These are phyloP conservation scores for Betula pendula DNA, from an alignment of 306 rosid species.

Conservation along the genomic window DNA sequence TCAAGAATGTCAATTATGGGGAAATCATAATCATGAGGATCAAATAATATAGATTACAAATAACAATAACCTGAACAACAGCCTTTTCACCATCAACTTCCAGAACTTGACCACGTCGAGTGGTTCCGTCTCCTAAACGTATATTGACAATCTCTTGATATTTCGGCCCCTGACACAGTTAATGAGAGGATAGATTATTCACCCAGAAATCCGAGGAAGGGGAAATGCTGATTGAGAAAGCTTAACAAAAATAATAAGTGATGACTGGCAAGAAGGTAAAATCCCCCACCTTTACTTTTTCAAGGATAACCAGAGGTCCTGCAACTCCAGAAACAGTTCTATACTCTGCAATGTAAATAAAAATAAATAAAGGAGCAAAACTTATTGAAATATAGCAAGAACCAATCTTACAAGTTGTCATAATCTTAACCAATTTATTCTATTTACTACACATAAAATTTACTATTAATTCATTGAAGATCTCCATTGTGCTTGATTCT, in stretches of 20 bases:
- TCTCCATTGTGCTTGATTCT: not conserved
- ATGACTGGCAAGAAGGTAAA: slow-evolving; percentile 6
- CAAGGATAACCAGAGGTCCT: slow-evolving; percentile 98
- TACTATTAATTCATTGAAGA: not conserved
- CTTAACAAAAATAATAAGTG: slow-evolving; percentile 6
- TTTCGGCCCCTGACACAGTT: slow-evolving; percentile 83
- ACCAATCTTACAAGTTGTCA: slow-evolving; percentile 10
- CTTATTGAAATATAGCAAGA: slow-evolving; percentile 12
- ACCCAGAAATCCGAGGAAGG: not conserved
- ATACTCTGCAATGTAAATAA: slow-evolving; percentile 65
- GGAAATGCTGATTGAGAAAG: slow-evolving; percentile 13
- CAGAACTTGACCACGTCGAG: slow-evolving; percentile 93
- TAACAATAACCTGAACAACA: slow-evolving; percentile 81
- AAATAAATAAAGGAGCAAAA: slow-evolving; percentile 22
- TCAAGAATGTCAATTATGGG: not conserved
- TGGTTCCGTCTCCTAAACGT: slow-evolving; percentile 93
- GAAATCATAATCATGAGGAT: not conserved
- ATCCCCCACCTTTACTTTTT: slow-evolving; percentile 84
- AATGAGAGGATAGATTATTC: slow-evolving; percentile 17
- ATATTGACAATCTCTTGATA: slow-evolving; percentile 98
- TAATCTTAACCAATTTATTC: not conserved
- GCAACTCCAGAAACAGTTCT: slow-evolving; percentile 99
- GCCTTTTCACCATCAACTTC: slow-evolving; percentile 99
- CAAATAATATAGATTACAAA: slow-evolving; percentile 4
- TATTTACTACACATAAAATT: not conserved